A percentile compares a stretch with the other conserved stretches of the same genome.
phyloP scores from a whole-genome alignment of 495 filamentous ascomycete species.

The Daldinia bambusicola region DNA sequence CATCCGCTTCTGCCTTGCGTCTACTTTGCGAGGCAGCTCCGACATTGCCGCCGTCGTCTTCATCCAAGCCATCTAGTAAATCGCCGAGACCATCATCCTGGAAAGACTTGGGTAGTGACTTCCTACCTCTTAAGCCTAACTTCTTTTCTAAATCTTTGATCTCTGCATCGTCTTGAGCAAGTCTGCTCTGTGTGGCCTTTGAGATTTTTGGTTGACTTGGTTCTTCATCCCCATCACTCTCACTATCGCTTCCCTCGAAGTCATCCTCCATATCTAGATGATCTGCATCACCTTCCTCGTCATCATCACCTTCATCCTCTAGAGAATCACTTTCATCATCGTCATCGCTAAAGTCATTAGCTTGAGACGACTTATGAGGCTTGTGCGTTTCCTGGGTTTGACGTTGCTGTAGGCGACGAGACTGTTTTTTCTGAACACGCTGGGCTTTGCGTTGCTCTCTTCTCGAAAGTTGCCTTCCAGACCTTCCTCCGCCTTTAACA shows the following conservation, averaged over 20 bases:
- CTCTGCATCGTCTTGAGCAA: constrained; percentile 82
- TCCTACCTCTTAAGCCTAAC: constrained; percentile 83
- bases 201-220: constrained; percentile 57
- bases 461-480: constrained; percentile 49
- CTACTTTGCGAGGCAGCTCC: constrained; percentile 68
- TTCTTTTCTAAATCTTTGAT: constrained; percentile 91
- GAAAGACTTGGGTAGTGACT: constrained; percentile 76
- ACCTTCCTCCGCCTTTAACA: constrained; percentile 23
- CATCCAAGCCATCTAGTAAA: constrained; percentile 74
- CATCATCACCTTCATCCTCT: constrained; percentile 37
- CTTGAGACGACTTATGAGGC: neutral
- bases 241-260: constrained; percentile 45
- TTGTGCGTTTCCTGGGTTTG: constrained; percentile 10
- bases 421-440: constrained; percentile 54
- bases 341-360: neutral
- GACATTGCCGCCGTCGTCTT: constrained; percentile 61
- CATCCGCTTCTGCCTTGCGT: constrained; percentile 69
- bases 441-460: constrained; percentile 64
- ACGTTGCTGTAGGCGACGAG: constrained; percentile 30
- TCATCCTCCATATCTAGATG: constrained; percentile 42
- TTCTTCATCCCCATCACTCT: constrained; percentile 42
- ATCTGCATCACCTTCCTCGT: constrained; percentile 38
- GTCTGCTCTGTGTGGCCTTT: constrained; percentile 68
- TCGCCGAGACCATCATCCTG: constrained; percentile 88
- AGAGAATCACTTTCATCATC: constrained; percentile 35